Conservation (phyloP, 108 stramenopile genomes). For the Cylindrotheca closterium region DNA sequence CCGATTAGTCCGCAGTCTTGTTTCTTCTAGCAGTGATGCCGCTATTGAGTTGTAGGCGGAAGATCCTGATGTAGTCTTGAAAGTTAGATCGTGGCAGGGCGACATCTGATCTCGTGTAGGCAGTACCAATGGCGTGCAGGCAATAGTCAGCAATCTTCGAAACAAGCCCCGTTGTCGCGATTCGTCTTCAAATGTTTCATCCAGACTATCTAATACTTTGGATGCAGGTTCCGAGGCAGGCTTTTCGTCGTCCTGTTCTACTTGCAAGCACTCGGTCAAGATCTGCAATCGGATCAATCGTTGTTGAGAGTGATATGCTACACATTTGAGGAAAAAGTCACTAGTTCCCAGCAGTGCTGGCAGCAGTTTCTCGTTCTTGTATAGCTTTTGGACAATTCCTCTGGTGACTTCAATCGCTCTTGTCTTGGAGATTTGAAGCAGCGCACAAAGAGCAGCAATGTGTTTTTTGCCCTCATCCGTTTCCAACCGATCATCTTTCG, state of each 20-base stretch:
- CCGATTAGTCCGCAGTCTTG: conserved; percentile 9
- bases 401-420: conserved; percentile 51
- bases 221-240: not conserved
- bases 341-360: conserved; percentile 50
- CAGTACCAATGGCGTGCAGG: conserved; percentile 4
- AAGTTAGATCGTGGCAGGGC: conserved; percentile 10
- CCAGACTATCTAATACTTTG: conserved; percentile 21
- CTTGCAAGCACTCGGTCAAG: conserved; percentile 49
- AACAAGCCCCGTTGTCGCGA: conserved; percentile 20
- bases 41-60: not conserved
- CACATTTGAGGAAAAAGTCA: conserved; percentile 28
- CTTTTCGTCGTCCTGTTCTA: conserved; percentile 32
- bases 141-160: conserved; percentile 15
- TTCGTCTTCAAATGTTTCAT: conserved; percentile 4
- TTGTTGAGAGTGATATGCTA: conserved; percentile 33
- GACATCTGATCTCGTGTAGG: conserved; percentile 15
- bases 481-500: conserved; percentile 46
- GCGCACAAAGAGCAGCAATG: conserved; percentile 33
- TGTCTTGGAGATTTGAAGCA: conserved; percentile 33
- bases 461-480: conserved; percentile 43
- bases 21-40: not conserved
- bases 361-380: conserved; percentile 26
- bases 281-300: conserved; percentile 46
- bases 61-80: not conserved
- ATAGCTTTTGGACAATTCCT: conserved; percentile 29